Evolutionary conservation across 2,329 filamentous ascomycete species (phyloP).

Genomic region (Xylaria arbuscula): DNA sequence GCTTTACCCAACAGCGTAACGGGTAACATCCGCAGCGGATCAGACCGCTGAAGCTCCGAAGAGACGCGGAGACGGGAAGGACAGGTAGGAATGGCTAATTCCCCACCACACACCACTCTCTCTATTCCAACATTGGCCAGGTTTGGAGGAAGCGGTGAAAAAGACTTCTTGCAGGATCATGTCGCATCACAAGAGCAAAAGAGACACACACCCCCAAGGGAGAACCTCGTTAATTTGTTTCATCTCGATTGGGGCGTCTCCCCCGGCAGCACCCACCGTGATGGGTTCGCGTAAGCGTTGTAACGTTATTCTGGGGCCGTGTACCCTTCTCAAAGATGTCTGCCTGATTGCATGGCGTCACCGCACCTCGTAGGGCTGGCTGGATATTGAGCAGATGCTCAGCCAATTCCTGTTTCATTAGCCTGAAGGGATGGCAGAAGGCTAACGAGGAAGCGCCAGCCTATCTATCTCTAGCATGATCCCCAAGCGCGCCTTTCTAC

Average conservation of each 20-base stretch:
- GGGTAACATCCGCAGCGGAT: slow-evolving; percentile 29
- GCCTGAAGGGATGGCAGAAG: background rate
- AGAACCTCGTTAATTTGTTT: slow-evolving; percentile 27
- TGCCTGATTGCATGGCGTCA: slow-evolving; percentile 21
- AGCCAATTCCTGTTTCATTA: slow-evolving; percentile 1
- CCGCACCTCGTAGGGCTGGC: slow-evolving; percentile 30
- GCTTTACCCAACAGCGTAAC: slow-evolving; percentile 6
- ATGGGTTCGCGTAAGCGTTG: slow-evolving; percentile 24
- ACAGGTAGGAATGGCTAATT: slow-evolving; percentile 30
- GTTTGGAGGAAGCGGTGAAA: slow-evolving; percentile 32
- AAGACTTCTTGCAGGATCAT: slow-evolving; percentile 23
- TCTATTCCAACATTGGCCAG: slow-evolving; percentile 13
- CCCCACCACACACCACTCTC: background rate
- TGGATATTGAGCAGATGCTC: background rate
- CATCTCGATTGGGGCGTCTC: slow-evolving; percentile 30
- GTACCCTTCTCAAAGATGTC: slow-evolving; percentile 1
- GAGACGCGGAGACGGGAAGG: slow-evolving; percentile 32
- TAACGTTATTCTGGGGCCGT: slow-evolving; percentile 10
- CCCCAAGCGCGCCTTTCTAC: background rate
- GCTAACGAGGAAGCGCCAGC: background rate
- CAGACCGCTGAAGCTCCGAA: slow-evolving; percentile 31
- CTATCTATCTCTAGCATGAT: background rate
- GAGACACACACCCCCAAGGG: slow-evolving; percentile 26
- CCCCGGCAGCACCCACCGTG: slow-evolving; percentile 10
- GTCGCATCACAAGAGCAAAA: slow-evolving; percentile 31